Percentiles rank a stretch among this genome's conserved stretches.
Conservation (phyloP, 2,329 filamentous ascomycete species). For the Colletotrichum costaricense region DNA sequence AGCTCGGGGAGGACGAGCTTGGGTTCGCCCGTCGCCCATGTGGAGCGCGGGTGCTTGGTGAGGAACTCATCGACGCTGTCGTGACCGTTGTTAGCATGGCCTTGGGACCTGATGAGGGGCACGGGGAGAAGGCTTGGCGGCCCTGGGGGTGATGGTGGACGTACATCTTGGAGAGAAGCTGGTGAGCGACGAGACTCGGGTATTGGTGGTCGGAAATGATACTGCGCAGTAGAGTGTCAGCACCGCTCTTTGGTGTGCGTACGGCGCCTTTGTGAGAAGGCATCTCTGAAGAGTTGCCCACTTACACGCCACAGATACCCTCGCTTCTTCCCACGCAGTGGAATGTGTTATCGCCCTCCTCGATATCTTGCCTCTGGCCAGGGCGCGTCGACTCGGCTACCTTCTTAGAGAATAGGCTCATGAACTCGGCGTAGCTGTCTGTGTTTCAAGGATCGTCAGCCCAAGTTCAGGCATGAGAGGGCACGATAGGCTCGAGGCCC, state of each 20-base stretch:
- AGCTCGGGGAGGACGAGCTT: conserved; percentile 76
- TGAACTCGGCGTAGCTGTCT: conserved; percentile 61
- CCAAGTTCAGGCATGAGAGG: neutral
- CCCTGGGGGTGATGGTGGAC: neutral
- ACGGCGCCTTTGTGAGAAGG: neutral
- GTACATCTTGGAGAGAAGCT: conserved; percentile 78
- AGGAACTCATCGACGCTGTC: conserved; percentile 82
- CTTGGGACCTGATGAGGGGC: neutral
- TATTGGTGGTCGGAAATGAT: conserved; percentile 83
- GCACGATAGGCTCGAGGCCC: too few species aligned
- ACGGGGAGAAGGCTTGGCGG: neutral
- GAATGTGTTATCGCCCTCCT: conserved; percentile 84
- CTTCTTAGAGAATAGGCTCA: conserved; percentile 87
- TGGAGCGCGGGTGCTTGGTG: conserved; percentile 75
- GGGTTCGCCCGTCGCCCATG: conserved; percentile 69
- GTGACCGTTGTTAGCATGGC: neutral
- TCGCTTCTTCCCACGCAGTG: conserved; percentile 82
- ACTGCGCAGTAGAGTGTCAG: conserved; percentile 30
- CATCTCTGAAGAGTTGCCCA: neutral
- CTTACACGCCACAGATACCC: conserved; percentile 74
- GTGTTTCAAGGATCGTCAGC: conserved; percentile 7
- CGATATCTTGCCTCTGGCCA: conserved; percentile 87
- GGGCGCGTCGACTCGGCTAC: conserved; percentile 86
- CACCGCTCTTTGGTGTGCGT: neutral
- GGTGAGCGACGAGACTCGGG: conserved; percentile 83